Percentiles rank a stretch among this genome's conserved stretches.
phyloP scores from a whole-genome alignment of 305 asterid genomes.

The Fraxinus xanthoxyloides region DNA sequence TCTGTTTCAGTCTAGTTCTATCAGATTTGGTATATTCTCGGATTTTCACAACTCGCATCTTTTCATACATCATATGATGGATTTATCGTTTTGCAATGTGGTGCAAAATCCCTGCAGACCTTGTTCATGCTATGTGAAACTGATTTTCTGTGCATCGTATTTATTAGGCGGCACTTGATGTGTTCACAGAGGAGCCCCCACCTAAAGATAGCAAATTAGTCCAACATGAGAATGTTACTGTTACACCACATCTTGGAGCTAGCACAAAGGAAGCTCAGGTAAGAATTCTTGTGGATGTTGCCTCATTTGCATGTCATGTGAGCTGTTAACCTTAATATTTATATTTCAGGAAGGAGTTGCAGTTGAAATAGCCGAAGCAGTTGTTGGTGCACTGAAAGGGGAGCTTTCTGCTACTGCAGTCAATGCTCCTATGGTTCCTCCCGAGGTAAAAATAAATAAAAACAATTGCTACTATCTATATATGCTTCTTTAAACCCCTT shows the following conservation, averaged over 20 bases:
- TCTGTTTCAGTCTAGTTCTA: neutral
- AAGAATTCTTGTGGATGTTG: neutral
- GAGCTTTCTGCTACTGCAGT: slow-evolving; percentile 97
- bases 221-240: slow-evolving; percentile 81
- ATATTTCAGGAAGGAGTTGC: slow-evolving; percentile 90
- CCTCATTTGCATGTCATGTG: neutral
- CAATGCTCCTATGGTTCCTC: slow-evolving; percentile 97
- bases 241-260: slow-evolving; percentile 97
- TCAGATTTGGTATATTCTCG: neutral
- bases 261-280: slow-evolving; percentile 99
- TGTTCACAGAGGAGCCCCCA: slow-evolving; percentile 83
- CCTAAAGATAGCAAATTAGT: slow-evolving; percentile 68
- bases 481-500: slow-evolving; percentile 13
- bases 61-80: neutral
- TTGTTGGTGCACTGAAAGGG: slow-evolving; percentile 87
- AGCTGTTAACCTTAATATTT: neutral
- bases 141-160: slow-evolving; percentile 16
- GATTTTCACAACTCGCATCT: neutral
- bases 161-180: slow-evolving; percentile 88
- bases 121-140: slow-evolving; percentile 14
- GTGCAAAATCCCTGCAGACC: neutral
- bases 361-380: slow-evolving; percentile 96
- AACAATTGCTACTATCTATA: neutral
- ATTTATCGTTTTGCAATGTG: neutral
- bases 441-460: slow-evolving; percentile 49